Percentiles rank a stretch among this genome's conserved stretches.
These are phyloP conservation scores for Centaurea solstitialis DNA, from an alignment of 129 eudicot species.

Conservation along the genomic window DNA sequence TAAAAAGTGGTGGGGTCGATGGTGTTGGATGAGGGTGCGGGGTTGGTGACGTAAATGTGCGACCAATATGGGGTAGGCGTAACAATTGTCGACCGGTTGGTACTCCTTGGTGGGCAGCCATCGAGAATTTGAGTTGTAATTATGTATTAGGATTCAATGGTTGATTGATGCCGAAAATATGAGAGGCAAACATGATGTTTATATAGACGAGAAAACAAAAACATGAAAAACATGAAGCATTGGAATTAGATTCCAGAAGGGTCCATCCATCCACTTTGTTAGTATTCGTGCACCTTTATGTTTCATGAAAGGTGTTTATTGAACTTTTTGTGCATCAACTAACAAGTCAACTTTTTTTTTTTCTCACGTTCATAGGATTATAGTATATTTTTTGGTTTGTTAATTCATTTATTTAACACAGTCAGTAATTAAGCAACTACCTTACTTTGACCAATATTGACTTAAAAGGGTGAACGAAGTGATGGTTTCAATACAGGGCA, in stretches of 20 bases:
- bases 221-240: neutral
- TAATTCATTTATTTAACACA: neutral
- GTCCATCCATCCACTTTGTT: neutral
- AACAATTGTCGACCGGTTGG: slow-evolving; percentile 45
- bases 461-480: too few relatives aligned
- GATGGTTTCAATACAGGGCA: too few relatives aligned
- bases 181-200: slow-evolving; percentile 1
- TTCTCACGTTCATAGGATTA: neutral
- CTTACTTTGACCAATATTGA: neutral
- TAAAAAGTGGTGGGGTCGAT: neutral
- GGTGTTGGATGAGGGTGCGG: neutral
- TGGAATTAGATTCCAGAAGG: neutral
- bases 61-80: slow-evolving; percentile 42
- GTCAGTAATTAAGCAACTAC: neutral
- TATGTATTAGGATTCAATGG: too few relatives aligned
- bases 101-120: slow-evolving; percentile 57
- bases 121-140: neutral
- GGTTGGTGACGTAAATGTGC: slow-evolving; percentile 26
- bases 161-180: too few relatives aligned
- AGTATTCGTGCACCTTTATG: neutral
- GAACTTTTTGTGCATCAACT: neutral
- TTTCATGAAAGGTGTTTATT: neutral
- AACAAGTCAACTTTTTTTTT: neutral
- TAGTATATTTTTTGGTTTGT: neutral
- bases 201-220: neutral